Conservation (phyloP, 1,139 yeast species). For the Yamadazyma aaseri region DNA sequence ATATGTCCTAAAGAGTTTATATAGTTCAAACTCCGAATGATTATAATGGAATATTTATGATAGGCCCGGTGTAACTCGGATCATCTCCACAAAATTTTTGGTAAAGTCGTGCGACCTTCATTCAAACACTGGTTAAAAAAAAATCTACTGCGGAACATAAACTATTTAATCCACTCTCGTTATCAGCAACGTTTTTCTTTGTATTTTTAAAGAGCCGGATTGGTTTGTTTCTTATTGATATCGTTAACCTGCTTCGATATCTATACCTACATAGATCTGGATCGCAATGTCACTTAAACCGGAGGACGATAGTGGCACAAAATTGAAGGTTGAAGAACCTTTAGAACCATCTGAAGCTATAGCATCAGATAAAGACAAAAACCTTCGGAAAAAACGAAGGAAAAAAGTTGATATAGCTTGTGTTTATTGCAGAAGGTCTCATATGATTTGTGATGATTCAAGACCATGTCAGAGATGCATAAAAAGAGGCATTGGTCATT, state of each 20-base stretch:
- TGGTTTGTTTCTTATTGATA: too few species aligned
- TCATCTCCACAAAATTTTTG: conserved; percentile 4
- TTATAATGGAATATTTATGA: too few species aligned
- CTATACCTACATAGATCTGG: too few species aligned
- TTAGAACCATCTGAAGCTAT: neutral
- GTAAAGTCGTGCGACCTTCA: conserved; percentile 1
- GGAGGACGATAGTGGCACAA: too few species aligned
- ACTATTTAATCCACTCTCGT: too few species aligned
- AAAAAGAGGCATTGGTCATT: conserved; percentile 83
- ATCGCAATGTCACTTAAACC: too few species aligned
- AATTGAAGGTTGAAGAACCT: conserved; percentile 6
- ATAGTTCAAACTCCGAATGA: too few species aligned
- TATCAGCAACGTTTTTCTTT: too few species aligned
- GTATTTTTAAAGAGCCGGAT: too few species aligned
- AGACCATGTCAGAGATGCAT: conserved; percentile 89
- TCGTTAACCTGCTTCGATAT: too few species aligned
- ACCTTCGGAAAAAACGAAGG: conserved; percentile 33
- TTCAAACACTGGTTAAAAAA: too few species aligned
- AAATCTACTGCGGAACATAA: conserved; percentile 1
- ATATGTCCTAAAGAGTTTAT: too few species aligned
- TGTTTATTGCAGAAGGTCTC: conserved; percentile 89
- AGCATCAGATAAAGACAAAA: conserved; percentile 7
- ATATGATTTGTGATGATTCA: conserved; percentile 86
- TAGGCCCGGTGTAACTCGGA: conserved; percentile 7
- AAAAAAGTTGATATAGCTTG: conserved; percentile 74